Base-by-base conservation (phyloP, 2,329 filamentous ascomycete species). In the Colletotrichum siamense region DNA sequence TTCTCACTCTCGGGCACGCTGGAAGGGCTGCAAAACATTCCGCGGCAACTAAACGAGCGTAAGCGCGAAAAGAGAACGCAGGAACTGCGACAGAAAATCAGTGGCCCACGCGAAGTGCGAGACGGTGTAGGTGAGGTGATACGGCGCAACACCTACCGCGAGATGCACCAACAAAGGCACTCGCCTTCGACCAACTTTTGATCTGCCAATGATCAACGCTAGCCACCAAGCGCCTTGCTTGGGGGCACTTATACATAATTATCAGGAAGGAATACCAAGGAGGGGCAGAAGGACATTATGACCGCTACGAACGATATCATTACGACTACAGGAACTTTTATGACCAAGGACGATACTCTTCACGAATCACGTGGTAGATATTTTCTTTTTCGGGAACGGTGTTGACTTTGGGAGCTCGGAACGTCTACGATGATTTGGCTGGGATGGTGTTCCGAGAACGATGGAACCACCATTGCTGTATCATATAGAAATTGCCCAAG, bases 51-150 rank as follows among this genome's bases (percentile, higher is more conserved):
- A 18, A 92, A 90, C 80, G 92, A 94, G 79, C 88, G 87, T 78
- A 86, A 90, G 68, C 87, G 91, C 28, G 90, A 92, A 83, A 92
- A 91, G 83, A 86, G 92, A 68, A 89, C 88, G 26, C 87, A 90
- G 75, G 91, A 91, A 80, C 85, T 94, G 69, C 87, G 92, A 9
- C 85, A 89, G 78, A 92, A 88, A 82, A 94, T 94, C 61, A 92
- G 91, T 76, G 88, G 87, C 7, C 92, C 92, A 0, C 87, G 84
- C 28, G 89, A 91, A 79, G 90, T 92, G 24, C 85, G 90, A 30
- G 91, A 92, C 77, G 90, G 90, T 5, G 89, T 92, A 4, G 89
- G 88, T 16, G 91, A 92, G 34, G 87, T 92, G 64, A 88, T 92
- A 62, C 85, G 88, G 66, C 84, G 86, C 44, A 87, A 84, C 55